Evolutionary conservation across 2,329 filamentous ascomycete genomes (phyloP).

Genomic region (Aspergillus glaucus): DNA sequence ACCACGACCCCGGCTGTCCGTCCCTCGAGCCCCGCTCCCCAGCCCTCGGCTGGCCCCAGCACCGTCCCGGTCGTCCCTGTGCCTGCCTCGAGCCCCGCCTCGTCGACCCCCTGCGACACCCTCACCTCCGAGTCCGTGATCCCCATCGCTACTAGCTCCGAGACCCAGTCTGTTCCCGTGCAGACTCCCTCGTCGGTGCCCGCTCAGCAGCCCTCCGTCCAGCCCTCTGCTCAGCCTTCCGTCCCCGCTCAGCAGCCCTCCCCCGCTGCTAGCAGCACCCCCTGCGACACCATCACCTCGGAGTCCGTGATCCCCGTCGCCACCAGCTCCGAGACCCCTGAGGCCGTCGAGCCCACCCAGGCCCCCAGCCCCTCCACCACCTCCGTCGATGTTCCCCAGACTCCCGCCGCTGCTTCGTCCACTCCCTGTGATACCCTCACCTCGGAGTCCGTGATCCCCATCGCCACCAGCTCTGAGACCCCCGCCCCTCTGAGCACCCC

Average conservation of each 20-base stretch:
- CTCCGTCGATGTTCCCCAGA: not conserved
- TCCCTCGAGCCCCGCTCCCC: not conserved
- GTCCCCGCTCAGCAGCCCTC: not conserved
- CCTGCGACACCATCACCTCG: slow-evolving; percentile 7
- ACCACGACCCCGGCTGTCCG: not conserved
- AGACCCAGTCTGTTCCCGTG: not conserved
- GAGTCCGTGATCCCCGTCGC: slow-evolving; percentile 8
- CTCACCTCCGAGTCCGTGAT: slow-evolving; percentile 2
- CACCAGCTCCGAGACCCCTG: slow-evolving; percentile 2
- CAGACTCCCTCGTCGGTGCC: slow-evolving; percentile 2
- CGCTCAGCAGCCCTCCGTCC: not conserved
- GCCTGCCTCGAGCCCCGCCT: not conserved
- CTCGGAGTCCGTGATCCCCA: slow-evolving; percentile 1
- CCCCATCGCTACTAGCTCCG: slow-evolving; percentile 1
- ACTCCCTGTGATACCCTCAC: slow-evolving; percentile 6
- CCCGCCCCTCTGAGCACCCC: slow-evolving; percentile 9
- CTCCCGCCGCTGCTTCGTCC: not conserved
- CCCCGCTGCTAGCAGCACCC: slow-evolving; percentile 1
- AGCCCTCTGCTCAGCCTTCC: not conserved
- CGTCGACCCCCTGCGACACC: slow-evolving; percentile 9
- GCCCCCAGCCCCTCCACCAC: not conserved
- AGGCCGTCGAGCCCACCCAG: slow-evolving; percentile 2
- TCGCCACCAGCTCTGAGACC: slow-evolving; percentile 3
- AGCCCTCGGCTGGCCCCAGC: not conserved
- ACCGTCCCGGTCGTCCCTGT: not conserved